Evolutionary conservation across 257 asterid genomes (phyloP), one percentile per base, ranked within the genome.

Genomic region (Solanum gracilifrons): DNA sequence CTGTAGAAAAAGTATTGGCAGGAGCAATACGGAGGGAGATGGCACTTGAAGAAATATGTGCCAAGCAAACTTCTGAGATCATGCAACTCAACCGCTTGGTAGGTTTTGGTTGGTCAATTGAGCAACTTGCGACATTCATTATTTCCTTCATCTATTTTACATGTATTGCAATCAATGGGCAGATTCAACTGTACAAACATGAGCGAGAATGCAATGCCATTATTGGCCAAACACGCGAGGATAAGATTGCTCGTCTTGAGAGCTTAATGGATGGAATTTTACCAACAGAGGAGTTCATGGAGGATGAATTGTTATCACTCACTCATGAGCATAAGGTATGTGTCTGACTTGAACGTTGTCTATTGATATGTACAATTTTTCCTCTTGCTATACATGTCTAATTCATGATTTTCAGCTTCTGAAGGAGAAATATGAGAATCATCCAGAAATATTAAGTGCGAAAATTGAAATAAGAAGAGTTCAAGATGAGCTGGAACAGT

Each of bases 1-100:
- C 97, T 39, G 99, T 97, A 37, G 98, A 97, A 91, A 97, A 92
- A 92, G 99, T 97, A 73, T 90, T 97, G 93, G 98, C 99, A 43
- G 99, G 99, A 88, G 98, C 98, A 58, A 96, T 97, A 91, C 93
- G 99, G 85, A 96, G 99, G 92, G 99, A 97, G 95, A 97, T 96
- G 99, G 98, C 99, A 89, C 87, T 96, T 64, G 99, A 97, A 92
- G 99, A 95, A 90, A 87, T 96, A 48, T 96, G 96, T 90, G 90
- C 94, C 86, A 94, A 94, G 91, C 98, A 95, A 88, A 93, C 88
- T 76, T 91, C 95, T 82, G 98, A 96, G 91, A 95, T 97, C 91
- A 91, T 90, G 93, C 98, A 95, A 87, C 98, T 97, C 82, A 95
- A 95, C 83, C 98, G 98, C 85, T 89, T 97, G 98, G 99, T 97